These are phyloP conservation scores for Picea sitchensis DNA, from an alignment of 75 land plant genomes.

Conservation along the genomic window DNA sequence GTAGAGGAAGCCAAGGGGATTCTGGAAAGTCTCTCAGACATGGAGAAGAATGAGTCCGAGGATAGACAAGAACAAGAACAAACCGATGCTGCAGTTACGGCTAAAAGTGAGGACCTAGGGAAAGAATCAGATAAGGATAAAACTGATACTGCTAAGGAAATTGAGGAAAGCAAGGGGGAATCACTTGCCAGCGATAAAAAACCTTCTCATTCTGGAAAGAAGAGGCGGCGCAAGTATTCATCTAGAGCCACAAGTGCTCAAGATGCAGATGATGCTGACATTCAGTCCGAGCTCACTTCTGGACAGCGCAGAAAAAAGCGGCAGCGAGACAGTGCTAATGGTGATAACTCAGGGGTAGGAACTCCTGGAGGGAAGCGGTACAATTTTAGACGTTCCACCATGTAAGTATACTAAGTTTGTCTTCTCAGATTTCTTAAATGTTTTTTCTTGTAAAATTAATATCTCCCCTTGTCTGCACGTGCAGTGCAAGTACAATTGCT, in stretches of 20 bases:
- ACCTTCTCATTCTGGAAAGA: constrained; percentile 19
- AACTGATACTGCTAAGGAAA: constrained; percentile 1
- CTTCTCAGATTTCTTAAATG: background rate
- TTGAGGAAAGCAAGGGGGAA: constrained; percentile 24
- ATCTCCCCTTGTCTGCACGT: background rate
- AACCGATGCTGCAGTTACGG: background rate
- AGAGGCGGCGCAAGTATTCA: constrained; percentile 27
- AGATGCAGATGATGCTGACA: constrained; percentile 52
- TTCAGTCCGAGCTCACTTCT: constrained; percentile 32
- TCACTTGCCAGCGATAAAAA: constrained; percentile 20
- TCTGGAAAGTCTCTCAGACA: constrained; percentile 27
- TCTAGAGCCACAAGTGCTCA: constrained; percentile 34
- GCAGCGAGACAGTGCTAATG: constrained; percentile 22
- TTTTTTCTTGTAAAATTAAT: background rate
- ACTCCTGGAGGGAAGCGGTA: constrained; percentile 60
- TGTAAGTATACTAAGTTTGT: constrained; percentile 43
- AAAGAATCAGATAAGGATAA: background rate
- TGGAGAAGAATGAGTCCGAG: constrained; percentile 10
- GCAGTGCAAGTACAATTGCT: constrained; percentile 9
- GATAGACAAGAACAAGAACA: constrained; percentile 6
- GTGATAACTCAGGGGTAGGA: constrained; percentile 14
- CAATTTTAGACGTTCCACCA: constrained; percentile 76
- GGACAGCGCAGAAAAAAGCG: constrained; percentile 63
- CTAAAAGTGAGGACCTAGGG: constrained; percentile 6
- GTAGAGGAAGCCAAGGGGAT: constrained; percentile 65